These are phyloP conservation scores for Gossypium anomalum DNA, from an alignment of 345 rosid genomes.

Conservation along the genomic window DNA sequence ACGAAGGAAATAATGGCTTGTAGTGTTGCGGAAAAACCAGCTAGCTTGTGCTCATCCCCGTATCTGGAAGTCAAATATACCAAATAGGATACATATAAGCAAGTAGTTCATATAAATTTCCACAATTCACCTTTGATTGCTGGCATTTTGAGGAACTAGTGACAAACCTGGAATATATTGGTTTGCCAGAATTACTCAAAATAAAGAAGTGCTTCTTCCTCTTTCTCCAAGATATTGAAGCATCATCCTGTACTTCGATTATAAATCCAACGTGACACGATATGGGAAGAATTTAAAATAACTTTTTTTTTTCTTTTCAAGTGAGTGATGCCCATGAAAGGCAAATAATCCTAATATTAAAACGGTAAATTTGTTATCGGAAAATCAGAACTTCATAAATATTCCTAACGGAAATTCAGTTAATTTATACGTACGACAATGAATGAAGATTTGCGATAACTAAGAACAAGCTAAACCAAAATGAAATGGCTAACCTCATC, in stretches of 20 bases:
- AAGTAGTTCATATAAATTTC: neutral
- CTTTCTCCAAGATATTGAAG: slow-evolving; percentile 94
- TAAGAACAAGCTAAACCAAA: neutral
- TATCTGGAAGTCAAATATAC: slow-evolving; percentile 47
- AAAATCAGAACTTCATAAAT: neutral
- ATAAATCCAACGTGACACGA: slow-evolving; percentile 23
- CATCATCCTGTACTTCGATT: slow-evolving; percentile 90
- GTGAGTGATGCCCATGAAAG: neutral
- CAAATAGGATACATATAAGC: neutral
- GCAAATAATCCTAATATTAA: neutral
- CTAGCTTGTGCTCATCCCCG: slow-evolving; percentile 97
- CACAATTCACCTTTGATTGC: neutral
- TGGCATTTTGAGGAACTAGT: slow-evolving; percentile 3
- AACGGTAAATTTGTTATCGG: neutral
- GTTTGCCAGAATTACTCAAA: slow-evolving; percentile 96
- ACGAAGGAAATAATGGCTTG: slow-evolving; percentile 99
- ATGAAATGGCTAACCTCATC: slow-evolving; percentile 52
- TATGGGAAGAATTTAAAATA: neutral
- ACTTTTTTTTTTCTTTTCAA: neutral
- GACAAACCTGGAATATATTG: slow-evolving; percentile 89
- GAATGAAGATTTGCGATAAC: neutral
- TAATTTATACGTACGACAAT: neutral
- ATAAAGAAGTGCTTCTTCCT: slow-evolving; percentile 97
- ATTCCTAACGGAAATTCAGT: neutral
- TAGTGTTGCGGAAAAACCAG: slow-evolving; percentile 97